Conservation (phyloP, 2,329 filamentous ascomycete genomes). For the Fusarium albidum region DNA sequence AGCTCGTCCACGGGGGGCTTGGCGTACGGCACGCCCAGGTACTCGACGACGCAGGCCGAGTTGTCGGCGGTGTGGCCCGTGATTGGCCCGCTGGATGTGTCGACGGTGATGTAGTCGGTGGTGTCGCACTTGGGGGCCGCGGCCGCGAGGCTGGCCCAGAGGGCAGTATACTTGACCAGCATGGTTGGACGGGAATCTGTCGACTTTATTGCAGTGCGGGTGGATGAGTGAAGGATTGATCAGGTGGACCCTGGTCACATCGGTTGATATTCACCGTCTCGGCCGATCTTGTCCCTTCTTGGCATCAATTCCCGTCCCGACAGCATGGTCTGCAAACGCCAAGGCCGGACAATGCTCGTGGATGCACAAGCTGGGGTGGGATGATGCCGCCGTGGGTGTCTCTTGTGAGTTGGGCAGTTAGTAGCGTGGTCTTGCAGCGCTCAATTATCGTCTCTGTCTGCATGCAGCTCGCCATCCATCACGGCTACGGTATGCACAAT, state of each 20-base stretch:
- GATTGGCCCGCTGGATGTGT: conserved; percentile 45
- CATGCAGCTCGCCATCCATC: conserved; percentile 46
- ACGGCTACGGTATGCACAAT: conserved; percentile 52
- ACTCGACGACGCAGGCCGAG: conserved; percentile 46
- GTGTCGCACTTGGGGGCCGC: conserved; percentile 24
- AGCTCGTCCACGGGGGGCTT: conserved; percentile 47
- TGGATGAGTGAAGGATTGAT: not conserved
- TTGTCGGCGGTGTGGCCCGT: conserved; percentile 44
- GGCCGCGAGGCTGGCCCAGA: conserved; percentile 19
- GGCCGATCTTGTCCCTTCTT: not conserved
- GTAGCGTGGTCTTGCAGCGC: too few relatives aligned
- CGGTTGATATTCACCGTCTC: not conserved
- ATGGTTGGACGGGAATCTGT: conserved; percentile 11
- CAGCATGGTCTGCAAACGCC: not conserved
- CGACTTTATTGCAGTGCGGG: conserved; percentile 2
- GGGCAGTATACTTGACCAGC: conserved; percentile 8
- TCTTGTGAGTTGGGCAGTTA: conserved; percentile 44
- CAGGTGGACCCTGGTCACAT: too few relatives aligned
- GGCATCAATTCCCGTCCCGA: conserved; percentile 1
- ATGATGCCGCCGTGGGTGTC: conserved; percentile 50
- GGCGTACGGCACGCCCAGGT: conserved; percentile 51
- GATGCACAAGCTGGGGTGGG: conserved; percentile 46
- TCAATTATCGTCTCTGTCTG: conserved; percentile 44
- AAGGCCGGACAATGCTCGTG: conserved; percentile 7
- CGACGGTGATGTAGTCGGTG: conserved; percentile 36